Conservation (phyloP, 768 basidiomycete species). For the Crucibulum laeve region DNA sequence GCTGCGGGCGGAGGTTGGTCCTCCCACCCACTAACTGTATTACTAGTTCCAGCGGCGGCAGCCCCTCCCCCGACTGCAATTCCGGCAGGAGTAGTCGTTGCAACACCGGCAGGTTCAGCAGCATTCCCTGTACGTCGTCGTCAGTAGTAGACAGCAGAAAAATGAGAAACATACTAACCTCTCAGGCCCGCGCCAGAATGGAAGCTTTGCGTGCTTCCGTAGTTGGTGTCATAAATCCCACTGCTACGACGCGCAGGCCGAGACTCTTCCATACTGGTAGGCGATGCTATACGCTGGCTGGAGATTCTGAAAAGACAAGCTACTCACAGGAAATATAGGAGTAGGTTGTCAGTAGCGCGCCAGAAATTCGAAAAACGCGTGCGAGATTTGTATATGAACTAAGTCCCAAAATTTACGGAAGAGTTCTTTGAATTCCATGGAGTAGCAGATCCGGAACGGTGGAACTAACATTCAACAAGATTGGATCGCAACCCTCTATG, state of each 20-base stretch:
- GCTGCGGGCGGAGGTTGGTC: conserved; percentile 11
- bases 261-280: conserved; percentile 29
- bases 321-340: conserved; percentile 10
- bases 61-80: not conserved
- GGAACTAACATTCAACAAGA: conserved; percentile 7
- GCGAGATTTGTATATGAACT: conserved; percentile 4
- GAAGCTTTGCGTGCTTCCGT: conserved; percentile 24
- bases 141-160: not conserved
- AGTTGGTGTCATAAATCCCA: conserved; percentile 24
- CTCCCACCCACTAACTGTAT: conserved; percentile 15
- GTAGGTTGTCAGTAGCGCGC: not conserved
- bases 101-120: not conserved
- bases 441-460: conserved; percentile 2
- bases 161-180: conserved; percentile 18
- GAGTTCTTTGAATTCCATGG: conserved; percentile 5
- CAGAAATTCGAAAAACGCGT: not conserved
- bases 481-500: conserved; percentile 16
- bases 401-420: conserved; percentile 4
- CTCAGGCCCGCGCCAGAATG: conserved; percentile 26
- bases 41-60: not conserved
- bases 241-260: conserved; percentile 29
- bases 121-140: not conserved
- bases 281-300: conserved; percentile 6
- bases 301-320: conserved; percentile 8
- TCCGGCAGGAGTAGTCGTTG: conserved; percentile 5